These are phyloP conservation scores for Ganoderma sinense DNA, from an alignment of 1,284 basidiomycete species.

Conservation along the genomic window DNA sequence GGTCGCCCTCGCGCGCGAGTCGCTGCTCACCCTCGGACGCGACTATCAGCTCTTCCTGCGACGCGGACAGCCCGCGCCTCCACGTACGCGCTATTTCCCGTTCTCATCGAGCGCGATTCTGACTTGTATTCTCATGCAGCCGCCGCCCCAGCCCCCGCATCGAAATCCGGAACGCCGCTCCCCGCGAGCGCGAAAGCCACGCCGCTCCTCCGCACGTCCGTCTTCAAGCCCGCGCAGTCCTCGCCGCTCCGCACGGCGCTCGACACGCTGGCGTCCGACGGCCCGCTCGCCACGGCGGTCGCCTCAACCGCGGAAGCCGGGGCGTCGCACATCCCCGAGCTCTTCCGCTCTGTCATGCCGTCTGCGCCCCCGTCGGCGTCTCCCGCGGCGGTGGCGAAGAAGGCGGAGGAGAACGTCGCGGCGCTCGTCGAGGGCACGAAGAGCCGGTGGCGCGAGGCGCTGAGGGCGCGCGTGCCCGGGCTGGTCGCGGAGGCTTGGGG, in stretches of 20 bases:
- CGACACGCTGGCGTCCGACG: slow-evolving; percentile 64
- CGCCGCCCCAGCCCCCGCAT: slow-evolving; percentile 32
- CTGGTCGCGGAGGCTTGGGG: slow-evolving; percentile 36
- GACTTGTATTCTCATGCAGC: too few relatives aligned
- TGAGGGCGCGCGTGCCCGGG: slow-evolving; percentile 41
- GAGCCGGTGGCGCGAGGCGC: slow-evolving; percentile 29
- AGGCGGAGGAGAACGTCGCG: slow-evolving; percentile 33
- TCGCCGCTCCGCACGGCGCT: slow-evolving; percentile 59
- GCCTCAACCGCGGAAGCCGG: slow-evolving; percentile 52
- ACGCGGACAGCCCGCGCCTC: slow-evolving; percentile 52
- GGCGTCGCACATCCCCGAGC: slow-evolving; percentile 58
- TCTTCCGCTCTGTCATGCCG: slow-evolving; percentile 60
- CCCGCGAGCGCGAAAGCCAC: slow-evolving; percentile 40
- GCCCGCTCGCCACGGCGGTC: slow-evolving; percentile 57
- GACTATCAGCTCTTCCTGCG: slow-evolving; percentile 70
- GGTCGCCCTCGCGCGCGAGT: slow-evolving; percentile 64
- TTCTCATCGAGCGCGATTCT: too few relatives aligned
- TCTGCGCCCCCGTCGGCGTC: slow-evolving; percentile 39
- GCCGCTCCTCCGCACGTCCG: slow-evolving; percentile 55
- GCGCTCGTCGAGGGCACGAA: slow-evolving; percentile 26
- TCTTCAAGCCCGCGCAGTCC: slow-evolving; percentile 49
- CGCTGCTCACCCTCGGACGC: slow-evolving; percentile 64
- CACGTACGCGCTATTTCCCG: slow-evolving; percentile 34
- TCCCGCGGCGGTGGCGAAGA: slow-evolving; percentile 29
- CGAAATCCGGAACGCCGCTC: slow-evolving; percentile 30